Conservation (phyloP, 495 filamentous ascomycete species). For the Immersiella caudata region DNA sequence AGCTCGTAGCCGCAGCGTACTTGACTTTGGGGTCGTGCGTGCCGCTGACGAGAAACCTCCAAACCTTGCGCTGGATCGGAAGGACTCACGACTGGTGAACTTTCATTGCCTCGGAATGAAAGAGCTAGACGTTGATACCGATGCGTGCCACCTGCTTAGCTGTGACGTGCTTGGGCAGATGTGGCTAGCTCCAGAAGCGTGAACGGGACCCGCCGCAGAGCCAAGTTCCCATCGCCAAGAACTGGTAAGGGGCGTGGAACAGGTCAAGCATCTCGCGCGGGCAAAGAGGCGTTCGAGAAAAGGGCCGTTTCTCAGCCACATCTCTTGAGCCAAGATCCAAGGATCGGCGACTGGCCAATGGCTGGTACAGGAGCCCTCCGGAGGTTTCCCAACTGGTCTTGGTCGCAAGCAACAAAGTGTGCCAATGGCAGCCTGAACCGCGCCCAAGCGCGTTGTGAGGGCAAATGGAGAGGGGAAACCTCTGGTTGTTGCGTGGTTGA, state of each 20-base stretch:
- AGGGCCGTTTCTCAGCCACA: constrained; percentile 29
- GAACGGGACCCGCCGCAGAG: neutral
- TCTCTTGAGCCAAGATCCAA: constrained; percentile 20
- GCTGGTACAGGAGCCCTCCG: constrained; percentile 5
- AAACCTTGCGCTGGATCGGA: neutral
- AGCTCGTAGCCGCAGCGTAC: neutral
- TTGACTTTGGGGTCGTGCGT: neutral
- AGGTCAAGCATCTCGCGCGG: constrained; percentile 1
- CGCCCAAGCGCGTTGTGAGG: constrained; percentile 5
- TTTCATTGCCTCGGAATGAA: neutral
- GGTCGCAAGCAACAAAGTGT: constrained; percentile 1
- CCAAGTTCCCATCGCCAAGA: neutral
- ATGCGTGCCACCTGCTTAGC: neutral
- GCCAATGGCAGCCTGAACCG: constrained; percentile 14
- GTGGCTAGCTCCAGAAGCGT: neutral
- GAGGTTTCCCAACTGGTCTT: constrained; percentile 7
- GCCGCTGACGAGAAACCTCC: neutral
- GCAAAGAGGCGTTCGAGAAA: constrained; percentile 8
- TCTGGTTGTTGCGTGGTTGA: neutral
- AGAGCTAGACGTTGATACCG: neutral
- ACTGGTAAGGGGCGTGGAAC: neutral
- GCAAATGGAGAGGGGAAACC: neutral
- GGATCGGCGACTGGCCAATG: constrained; percentile 11
- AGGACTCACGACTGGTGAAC: too few species aligned
- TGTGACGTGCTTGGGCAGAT: neutral